These are phyloP conservation scores for Arachnomyces sp. DNA, from an alignment of 2,329 filamentous ascomycete genomes.

Conservation along the genomic window DNA sequence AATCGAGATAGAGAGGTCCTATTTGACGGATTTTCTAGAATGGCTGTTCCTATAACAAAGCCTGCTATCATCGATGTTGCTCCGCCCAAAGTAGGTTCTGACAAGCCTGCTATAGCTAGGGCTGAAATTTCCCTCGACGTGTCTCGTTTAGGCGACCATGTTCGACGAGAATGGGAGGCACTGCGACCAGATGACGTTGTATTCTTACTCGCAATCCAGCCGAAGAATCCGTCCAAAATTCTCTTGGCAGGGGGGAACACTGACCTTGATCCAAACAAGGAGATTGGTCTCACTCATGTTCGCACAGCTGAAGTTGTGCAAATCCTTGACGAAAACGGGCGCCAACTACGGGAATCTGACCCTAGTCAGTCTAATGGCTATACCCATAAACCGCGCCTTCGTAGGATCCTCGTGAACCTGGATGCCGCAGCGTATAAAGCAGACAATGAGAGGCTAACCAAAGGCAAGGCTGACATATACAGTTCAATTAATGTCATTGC, in stretches of 20 bases:
- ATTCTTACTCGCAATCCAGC: conserved; percentile 71
- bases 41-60: conserved; percentile 81
- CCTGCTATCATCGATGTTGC: conserved; percentile 80
- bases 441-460: conserved; percentile 59
- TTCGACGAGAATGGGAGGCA: conserved; percentile 82
- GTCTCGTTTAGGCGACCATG: conserved; percentile 63
- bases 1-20: conserved; percentile 52
- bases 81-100: conserved; percentile 72
- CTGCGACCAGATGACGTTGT: conserved; percentile 81
- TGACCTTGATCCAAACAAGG: conserved; percentile 38
- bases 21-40: conserved; percentile 80
- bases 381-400: conserved; percentile 48
- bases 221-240: conserved; percentile 32
- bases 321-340: conserved; percentile 76
- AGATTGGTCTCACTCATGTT: conserved; percentile 59
- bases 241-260: conserved; percentile 23
- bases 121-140: conserved; percentile 83
- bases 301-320: conserved; percentile 80
- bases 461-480: conserved; percentile 71
- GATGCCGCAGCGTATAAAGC: conserved; percentile 69
- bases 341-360: conserved; percentile 53
- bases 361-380: conserved; percentile 54
- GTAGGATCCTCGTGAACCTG: conserved; percentile 70
- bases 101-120: conserved; percentile 72
- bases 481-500: conserved; percentile 77